Base-by-base conservation (phyloP, 2,329 filamentous ascomycete genomes). In the Xylaria digitata region DNA sequence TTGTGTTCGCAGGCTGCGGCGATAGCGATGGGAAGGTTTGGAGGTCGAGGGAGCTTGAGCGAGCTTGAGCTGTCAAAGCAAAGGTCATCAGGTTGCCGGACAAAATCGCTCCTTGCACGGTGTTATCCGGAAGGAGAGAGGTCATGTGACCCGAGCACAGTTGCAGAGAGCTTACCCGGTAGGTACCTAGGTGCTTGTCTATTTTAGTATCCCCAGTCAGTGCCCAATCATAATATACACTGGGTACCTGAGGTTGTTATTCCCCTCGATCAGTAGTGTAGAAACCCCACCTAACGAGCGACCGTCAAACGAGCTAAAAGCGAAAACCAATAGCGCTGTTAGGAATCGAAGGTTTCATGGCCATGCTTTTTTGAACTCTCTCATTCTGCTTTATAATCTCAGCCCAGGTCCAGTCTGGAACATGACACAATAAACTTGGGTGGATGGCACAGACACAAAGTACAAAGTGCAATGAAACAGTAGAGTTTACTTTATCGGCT, bases 1-100 rank as follows among this genome's bases (percentile, higher is more conserved):
- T 68, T 70, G 72, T 76, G 72, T 74, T 71, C 65, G 73, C 69
- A 26, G 58, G 68, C 62, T 42, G 53, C 43, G 67, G 61, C 61
- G 56, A 63, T 15, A 52, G 13, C 32, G 49, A 48, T 45, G 70
- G 49, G 68, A 66, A 70, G 54, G 66, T 66, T 61, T 60, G 68
- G 61, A n/a, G 37, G 67, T 67, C 45, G 58, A 60, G 19, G 55
- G 17, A 37, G 21, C 45, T 50, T 58, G 37, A 19, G 61, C 61
- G 17, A 37, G 21, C 45, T 50, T 58, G 37, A 19, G 61, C 61
- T 54, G 42, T 59, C 37, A 13, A 9, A 34, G 21, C 21, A 19
- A 46, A 54, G 48, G 66, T 57, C 62, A 52, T 50, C 56, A 26
- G 46, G 49, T 34, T n/a, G 50, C 19, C 19, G 42, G 45, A 49